Base-by-base conservation (phyloP, 2,329 filamentous ascomycete genomes). In the Penicillium nordicum region DNA sequence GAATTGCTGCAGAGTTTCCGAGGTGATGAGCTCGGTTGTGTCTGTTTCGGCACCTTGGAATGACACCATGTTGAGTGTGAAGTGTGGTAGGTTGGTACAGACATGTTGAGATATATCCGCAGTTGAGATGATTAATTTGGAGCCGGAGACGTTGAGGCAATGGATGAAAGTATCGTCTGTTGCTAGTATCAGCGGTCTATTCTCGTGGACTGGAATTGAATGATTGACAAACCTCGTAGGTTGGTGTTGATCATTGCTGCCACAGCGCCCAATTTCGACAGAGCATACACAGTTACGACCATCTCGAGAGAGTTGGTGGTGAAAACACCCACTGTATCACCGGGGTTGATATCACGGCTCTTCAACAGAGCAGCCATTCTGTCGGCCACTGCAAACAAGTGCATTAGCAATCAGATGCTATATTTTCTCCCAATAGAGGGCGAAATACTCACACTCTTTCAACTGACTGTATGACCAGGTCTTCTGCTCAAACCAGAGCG, bases 301-400 rank as follows among this genome's bases (percentile, higher is more conserved):
- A 80, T 79, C 59, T 80, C 79, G 0, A 77, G 78, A 0, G 77
- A 80, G 58, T 81, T 81, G 12, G 72, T 76, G 46, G 73, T 78
- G 65, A 79, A 81, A 2, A 80, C 72, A 5, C 72, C 77, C 16
- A 81, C 73, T 43, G 73, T 74, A 56, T 80, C 77, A 2, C 74
- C 74, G 0, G 69, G 51, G 29, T 65, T 63, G 14, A 80, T 63
- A 10, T 69, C 74, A 49, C 72, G 69, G 5, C 61, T 62, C 49
- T 74, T 70, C 27, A 80, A 64, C 27, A 77, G 65, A 14, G 72
- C 71, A n/a, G 78, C 77, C 53, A 80, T 67, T 46, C 73, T 72
- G 57, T 78, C 73, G 47, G 75, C 75, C 60, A 78, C 77, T 78
- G 57, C 18, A 50, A n/a, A 25, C 5, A 34, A 14, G 14, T 8